Evolutionary conservation across 2,329 filamentous ascomycete genomes (phyloP), one percentile per base, ranked within the genome.

Genomic region (Ceratocystis papillata): DNA sequence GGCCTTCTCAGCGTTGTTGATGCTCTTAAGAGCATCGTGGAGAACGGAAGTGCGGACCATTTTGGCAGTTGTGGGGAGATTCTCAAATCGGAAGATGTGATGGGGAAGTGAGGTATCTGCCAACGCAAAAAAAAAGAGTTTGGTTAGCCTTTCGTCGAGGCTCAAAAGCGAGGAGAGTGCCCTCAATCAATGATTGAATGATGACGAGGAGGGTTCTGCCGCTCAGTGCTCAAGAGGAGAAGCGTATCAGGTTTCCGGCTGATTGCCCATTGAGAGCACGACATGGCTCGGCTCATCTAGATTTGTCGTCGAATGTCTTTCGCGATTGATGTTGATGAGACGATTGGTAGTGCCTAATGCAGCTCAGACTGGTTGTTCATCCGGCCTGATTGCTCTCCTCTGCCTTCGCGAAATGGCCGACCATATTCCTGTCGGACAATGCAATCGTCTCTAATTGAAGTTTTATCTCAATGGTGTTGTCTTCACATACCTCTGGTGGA

Each of bases 1-100:
- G 75, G 89, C 84, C 89, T 99, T 97, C 87, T 99, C 95, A 85
- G 94, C 94, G 81, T 99, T 99, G 91, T 99, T 99, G 88, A 99
- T 97, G 84, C 87, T 84, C 80, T 96, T 96, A 76, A 96, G 89
- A 78, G 90, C 91, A 88, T 99, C 94, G 86, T 97, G 95, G 81
- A 99, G 92, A 77, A 97, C 94, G 79, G 91, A 96, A 76, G 94
- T 97, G 84, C 90, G 91, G 81, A 96, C 92, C 93, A 99, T 99
- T 78, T 89, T 96, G 86, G 78, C 86, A 85, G 83, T 83, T 71
- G 77, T 74, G 70, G 70, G 76, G 83, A 90, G 87, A 90, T 90
- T 90, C 87, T 91, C 87, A 88, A 83, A 83, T 88, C 87, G 80
- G 73, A 63, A 61, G 55, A 63, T 63, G 20, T 73, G 55, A 20